Base-by-base conservation (phyloP, 108 stramenopile species). In the Fragilaria radians region DNA sequence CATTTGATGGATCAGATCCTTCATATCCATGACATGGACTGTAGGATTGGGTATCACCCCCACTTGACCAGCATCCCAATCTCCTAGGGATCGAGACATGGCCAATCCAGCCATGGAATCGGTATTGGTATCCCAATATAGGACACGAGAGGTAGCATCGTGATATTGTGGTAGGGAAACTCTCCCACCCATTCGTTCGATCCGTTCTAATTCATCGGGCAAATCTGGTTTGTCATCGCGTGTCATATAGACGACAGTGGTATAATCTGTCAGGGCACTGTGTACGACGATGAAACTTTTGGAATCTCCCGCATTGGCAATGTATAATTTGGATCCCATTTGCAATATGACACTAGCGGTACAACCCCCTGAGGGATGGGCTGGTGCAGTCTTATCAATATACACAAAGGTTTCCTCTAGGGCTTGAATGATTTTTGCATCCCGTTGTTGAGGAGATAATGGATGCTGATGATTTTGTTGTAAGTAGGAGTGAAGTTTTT, bases 231-330 rank as follows among this genome's bases (percentile, higher is more conserved):
- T 57, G 70, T 81, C 80, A 66, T 81, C 80, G 29, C 80, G 62
- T n/a, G 79, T 82, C 0, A 83, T 79, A 74, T 81, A 88, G 27
- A 88, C 62, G 24, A 93, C 66, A 24, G 70, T 62, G 1, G 58
- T 59, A 5, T 42, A 42, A 29, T 59, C 19, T 1, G 53, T 65
- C 17, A 30, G 54, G 14, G 62, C 36, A 9, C 72, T 68, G 59
- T 87, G 84, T 3, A 79, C 75, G 28, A 82, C 91, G 31, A 93
- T 55, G 51, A 93, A 86, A 42, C 68, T 71, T 28, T 82, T 72
- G 36, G 74, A 76, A 52, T 89, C 88, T n/a, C 88, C 88, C 5
- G 88, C 85, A 67, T 89, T 89, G 4, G 88, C 88, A 59, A 89
- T 57, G 30, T 73, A 89, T n/a, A 82, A 59, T 46, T 82, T 81